Evolutionary conservation across 164 flowering plant species (phyloP), one percentile per base, ranked within the genome.

Genomic region (Magnolia officinalis): DNA sequence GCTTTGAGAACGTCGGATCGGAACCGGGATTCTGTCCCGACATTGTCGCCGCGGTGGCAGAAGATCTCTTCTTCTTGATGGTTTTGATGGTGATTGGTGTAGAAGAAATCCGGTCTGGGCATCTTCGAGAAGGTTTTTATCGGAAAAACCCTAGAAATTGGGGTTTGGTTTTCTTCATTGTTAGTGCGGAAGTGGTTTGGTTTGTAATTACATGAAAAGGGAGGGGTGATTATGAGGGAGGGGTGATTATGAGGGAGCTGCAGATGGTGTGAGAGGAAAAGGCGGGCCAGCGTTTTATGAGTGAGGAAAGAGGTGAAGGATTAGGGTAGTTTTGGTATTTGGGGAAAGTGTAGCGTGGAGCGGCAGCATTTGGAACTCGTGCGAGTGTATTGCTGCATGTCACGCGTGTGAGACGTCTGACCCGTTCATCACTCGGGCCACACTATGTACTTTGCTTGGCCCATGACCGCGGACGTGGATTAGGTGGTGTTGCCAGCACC

Each of bases 1-100:
- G 61, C 84, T 95, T 92, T 2, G 87, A 72, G 19, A 7, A 45
- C 58, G 73, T 13, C 21, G 67, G 37, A 14, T 78, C 8, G 67
- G 72, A 55, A 20, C 26, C 49, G 66, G 10, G 18, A 37, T 74
- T 64, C 14, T 13, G 31, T 26, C 20, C 1, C 66, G 72, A 69
- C 50, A 55, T 29, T 45, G 50, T 55, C 13, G 61, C 61, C 2
- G 13, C 61, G 10, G 61, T 11, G 4, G 61, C 61, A 55, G 61
- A 55, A 55, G 13, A 29, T 63, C 31, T 64, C 67, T 74, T 64
- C 67, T 74, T 18, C 58, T 72, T 6, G 29, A n/a, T 19, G 55
- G 61, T 55, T 55, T 72, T 6, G 29, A n/a, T 19, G 55, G 61
- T 55, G 13, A 19, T 23, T 45, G 58, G 10, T 49, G 37, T 19